Evolutionary conservation across 805 yeast genomes (phyloP), one percentile per base, ranked within the genome.

Genomic region (Nakazawaea wyomingensis): DNA sequence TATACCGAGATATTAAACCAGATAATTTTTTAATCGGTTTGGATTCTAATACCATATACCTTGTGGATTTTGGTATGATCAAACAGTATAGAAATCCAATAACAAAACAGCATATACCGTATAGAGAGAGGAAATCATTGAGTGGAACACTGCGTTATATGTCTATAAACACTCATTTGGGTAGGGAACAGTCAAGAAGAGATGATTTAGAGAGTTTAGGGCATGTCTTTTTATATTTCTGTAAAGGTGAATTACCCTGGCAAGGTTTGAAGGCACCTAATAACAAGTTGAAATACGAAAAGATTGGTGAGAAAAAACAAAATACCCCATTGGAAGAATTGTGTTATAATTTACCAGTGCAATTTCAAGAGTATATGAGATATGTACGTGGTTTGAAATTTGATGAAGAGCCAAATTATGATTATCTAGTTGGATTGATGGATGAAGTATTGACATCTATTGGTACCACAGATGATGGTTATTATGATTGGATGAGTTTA

Each of bases 251-350:
- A 49, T 70, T 85, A 57, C 95, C 95, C 36, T 85, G 95, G 95
- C 95, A 85, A 64, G 95, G 95, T n/a, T 66, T 85, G 47, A 85
- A 84, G 62, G 93, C 91, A 1, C 88, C 88, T 46, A 84, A 87
- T n/a, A 85, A 85, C 60, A 85, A 85, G 59, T 74, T 79, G 50
- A 85, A 85, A 60, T 85, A 85, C 58, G 93, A 85, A 60, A 85
- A 84, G 57, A 85, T 85, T 60, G 93, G 93, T 22, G 84, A 83
- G 50, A 83, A 83, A 54, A 85, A 85, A 60, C 81, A 82, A 56
- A 71, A 82, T 13, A 79, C 89, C 1, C 74, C 80, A 11, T 78
- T 85, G 7, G 69, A 68, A 36, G 82, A 80, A 38, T 62, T 82
- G 44, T 75, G 86, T 54, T 72, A 72, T 39, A 80, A 78, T 19